These are phyloP conservation scores for Colletotrichum kahawae DNA, from an alignment of 2,329 filamentous ascomycete species.

Conservation along the genomic window DNA sequence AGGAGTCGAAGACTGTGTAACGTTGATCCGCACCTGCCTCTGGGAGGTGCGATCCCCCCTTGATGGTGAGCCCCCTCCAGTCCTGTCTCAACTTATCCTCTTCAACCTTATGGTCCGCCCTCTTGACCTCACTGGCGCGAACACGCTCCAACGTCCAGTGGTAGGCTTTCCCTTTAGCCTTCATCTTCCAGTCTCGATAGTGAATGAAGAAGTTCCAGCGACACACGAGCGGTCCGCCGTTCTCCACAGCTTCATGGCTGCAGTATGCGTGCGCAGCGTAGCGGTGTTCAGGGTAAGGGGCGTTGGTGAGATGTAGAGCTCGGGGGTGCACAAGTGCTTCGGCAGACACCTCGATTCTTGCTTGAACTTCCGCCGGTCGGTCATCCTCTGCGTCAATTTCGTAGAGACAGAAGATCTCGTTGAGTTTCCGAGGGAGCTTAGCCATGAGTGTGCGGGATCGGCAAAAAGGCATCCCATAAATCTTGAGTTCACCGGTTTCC, in stretches of 20 bases:
- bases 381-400: constrained; percentile 42
- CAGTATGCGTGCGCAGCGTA: constrained; percentile 26
- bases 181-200: constrained; percentile 31
- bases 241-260: constrained; percentile 25
- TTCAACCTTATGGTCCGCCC: constrained; percentile 30
- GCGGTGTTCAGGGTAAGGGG: constrained; percentile 44
- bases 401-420: constrained; percentile 50
- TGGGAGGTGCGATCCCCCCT: constrained; percentile 38
- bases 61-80: constrained; percentile 45
- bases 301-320: constrained; percentile 60
- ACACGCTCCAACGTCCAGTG: constrained; percentile 44
- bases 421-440: constrained; percentile 41
- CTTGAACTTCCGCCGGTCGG: constrained; percentile 35
- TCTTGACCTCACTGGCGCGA: constrained; percentile 31
- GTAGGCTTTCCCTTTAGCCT: constrained; percentile 24
- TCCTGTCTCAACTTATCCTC: constrained; percentile 34
- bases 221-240: constrained; percentile 50
- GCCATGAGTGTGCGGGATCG: constrained; percentile 39
- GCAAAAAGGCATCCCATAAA: constrained; percentile 44
- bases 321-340: constrained; percentile 43
- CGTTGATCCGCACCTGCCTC: constrained; percentile 36
- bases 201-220: constrained; percentile 51
- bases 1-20: constrained; percentile 75
- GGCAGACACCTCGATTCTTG: constrained; percentile 46
- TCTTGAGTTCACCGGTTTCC: constrained; percentile 21